Base-by-base conservation (phyloP, 345 rosid species). In the Euphorbia tirucalli region DNA sequence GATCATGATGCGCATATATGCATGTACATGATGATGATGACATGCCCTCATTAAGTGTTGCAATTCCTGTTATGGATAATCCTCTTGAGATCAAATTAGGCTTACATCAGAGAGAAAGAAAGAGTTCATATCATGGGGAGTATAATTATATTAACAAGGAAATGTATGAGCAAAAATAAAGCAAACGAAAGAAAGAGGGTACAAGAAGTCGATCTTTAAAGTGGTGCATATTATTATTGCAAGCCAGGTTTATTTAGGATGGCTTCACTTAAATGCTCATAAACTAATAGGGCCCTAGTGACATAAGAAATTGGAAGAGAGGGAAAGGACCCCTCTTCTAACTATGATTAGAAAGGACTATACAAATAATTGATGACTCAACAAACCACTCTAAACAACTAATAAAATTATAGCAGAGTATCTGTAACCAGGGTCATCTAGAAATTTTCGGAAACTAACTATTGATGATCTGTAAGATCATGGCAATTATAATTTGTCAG, bases 141-240 rank as follows among this genome's bases (percentile, higher is more conserved):
- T 73, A 74, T 57, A 77, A 83, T 89, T 86, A 85, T 82, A 84
- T 83, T 72, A 81, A 63, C 78, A 67, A 69, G 74, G 74, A 77
- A 81, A 79, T 66, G 68, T 59, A 69, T 62, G 44, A 63, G 80
- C 83, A 70, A 76, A 55, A 55, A 60, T 65, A 64, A 61, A 69
- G 76, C 39, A 25, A 75, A 62, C 32, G 43, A 77, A 72, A 78
- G 74, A 80, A 30, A 75, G 69, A 61, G 73, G 77, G 73, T 50
- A 71, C 79, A 66, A 79, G 56, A 85, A 86, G 90, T 86, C 88
- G 78, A 85, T 81, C 81, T 79, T 66, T 66, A 66, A 77, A 79
- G 86, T 79, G 78, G 75, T 30, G 76, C 35, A 18, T 52, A 73
- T 67, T 46, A 25, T 69, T 41, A 74, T 71, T 71, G 39, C 68